Conservation (phyloP, 2,329 filamentous ascomycete genomes). For the Phialophora verrucosa region DNA sequence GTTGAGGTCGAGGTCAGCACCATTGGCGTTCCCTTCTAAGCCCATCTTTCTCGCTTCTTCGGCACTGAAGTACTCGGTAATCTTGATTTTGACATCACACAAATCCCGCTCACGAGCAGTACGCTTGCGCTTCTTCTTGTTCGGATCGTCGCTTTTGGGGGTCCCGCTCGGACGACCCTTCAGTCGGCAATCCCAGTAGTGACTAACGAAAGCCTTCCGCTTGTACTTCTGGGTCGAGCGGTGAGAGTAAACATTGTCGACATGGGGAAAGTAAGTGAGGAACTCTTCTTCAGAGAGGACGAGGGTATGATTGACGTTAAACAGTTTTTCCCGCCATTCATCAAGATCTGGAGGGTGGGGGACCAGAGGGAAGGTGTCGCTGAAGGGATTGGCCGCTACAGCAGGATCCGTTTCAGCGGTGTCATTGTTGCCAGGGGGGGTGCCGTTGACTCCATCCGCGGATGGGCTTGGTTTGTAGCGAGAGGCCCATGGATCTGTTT, state of each 20-base stretch:
- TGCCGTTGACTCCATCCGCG: background rate
- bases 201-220: slow-evolving; percentile 79
- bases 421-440: slow-evolving; percentile 15
- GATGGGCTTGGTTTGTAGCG: slow-evolving; percentile 14
- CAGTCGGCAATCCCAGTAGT: slow-evolving; percentile 84
- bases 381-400: slow-evolving; percentile 33
- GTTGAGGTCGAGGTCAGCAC: slow-evolving; percentile 40
- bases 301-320: slow-evolving; percentile 75
- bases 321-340: slow-evolving; percentile 73
- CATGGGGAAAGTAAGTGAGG: slow-evolving; percentile 79
- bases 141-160: slow-evolving; percentile 74
- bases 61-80: slow-evolving; percentile 76
- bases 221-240: slow-evolving; percentile 82
- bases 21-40: slow-evolving; percentile 38
- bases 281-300: slow-evolving; percentile 76
- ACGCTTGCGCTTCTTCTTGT: slow-evolving; percentile 81
- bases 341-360: slow-evolving; percentile 70
- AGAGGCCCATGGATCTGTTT: slow-evolving; percentile 30
- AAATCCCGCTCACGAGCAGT: slow-evolving; percentile 75
- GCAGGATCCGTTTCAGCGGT: slow-evolving; percentile 16
- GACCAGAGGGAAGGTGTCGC: slow-evolving; percentile 45
- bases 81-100: slow-evolving; percentile 88
- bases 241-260: slow-evolving; percentile 85
- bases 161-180: slow-evolving; percentile 80
- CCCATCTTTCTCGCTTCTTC: slow-evolving; percentile 39